A percentile compares a stretch with the other conserved stretches of the same genome.
phyloP scores from a whole-genome alignment of 1,139 yeast species.

The Hemisphaericaspora lyxosophila region DNA sequence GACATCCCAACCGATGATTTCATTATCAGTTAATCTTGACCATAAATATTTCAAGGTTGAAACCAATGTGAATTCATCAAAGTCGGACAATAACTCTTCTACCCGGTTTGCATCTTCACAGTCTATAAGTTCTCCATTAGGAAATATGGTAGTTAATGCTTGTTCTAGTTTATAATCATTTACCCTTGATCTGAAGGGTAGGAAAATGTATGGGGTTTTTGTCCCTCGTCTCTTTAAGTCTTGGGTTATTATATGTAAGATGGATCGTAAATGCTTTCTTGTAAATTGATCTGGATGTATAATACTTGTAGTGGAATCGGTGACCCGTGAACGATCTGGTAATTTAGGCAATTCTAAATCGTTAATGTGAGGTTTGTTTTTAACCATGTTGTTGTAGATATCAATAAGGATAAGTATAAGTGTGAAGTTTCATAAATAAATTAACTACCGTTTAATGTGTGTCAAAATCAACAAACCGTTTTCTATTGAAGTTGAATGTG shows the following conservation, averaged over 20 bases:
- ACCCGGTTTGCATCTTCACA: conserved; percentile 31
- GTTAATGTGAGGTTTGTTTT: conserved; percentile 11
- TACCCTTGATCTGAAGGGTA: conserved; percentile 69
- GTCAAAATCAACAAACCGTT: no score
- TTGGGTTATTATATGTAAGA: conserved; percentile 66
- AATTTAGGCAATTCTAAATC: conserved; percentile 30
- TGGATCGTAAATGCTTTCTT: conserved; percentile 59
- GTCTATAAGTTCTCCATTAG: conserved; percentile 47
- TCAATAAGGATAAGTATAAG: conserved; percentile 2
- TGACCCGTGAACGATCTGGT: conserved; percentile 9
- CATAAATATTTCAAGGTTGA: conserved; percentile 79
- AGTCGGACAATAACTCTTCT: conserved; percentile 36
- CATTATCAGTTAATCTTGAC: conserved; percentile 79
- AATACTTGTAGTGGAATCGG: conserved; percentile 14
- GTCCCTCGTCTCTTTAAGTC: conserved; percentile 59
- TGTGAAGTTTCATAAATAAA: no score
- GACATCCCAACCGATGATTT: conserved; percentile 84
- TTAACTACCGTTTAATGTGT: no score
- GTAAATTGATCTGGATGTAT: conserved; percentile 45
- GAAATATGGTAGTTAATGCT: conserved; percentile 54
- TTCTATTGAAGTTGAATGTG: no score
- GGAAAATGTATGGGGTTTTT: conserved; percentile 60
- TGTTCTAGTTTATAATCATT: conserved; percentile 55
- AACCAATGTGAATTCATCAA: conserved; percentile 68
- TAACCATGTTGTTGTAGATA: conserved; percentile 12